These are phyloP conservation scores for Leptoxyphium fumago DNA, from an alignment of 2,329 filamentous ascomycete species.

Conservation along the genomic window DNA sequence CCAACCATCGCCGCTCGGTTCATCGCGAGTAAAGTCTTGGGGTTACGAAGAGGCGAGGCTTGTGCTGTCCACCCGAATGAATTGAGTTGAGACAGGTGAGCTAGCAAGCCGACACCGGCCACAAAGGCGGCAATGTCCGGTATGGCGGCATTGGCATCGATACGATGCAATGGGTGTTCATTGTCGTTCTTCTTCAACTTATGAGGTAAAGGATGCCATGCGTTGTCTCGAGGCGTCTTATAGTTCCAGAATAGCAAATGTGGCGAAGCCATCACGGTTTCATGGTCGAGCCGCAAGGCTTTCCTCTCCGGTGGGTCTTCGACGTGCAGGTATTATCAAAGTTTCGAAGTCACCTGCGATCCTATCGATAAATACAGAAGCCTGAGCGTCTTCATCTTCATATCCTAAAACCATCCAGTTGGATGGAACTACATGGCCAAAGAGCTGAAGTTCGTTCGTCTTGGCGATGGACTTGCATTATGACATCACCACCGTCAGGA, in stretches of 20 bases:
- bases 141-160: conserved; percentile 15
- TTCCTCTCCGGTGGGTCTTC: no score
- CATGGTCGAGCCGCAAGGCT: no score
- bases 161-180: conserved; percentile 10
- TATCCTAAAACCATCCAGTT: no score
- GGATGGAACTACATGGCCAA: no score
- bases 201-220: conserved; percentile 15
- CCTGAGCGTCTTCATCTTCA: no score
- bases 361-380: no score
- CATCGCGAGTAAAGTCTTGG: conserved; percentile 14
- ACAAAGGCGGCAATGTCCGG: conserved; percentile 18
- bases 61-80: conserved; percentile 15
- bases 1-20: conserved; percentile 12
- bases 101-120: conserved; percentile 10
- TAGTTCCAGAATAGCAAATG: conserved; percentile 18
- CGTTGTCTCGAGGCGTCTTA: conserved; percentile 14
- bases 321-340: no score
- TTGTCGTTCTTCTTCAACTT: conserved; percentile 3
- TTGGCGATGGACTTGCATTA: no score
- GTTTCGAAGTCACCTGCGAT: no score
- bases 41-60: conserved; percentile 14
- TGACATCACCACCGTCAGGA: no score
- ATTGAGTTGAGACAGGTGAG: conserved; percentile 14
- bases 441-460: no score
- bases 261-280: conserved; percentile 4